phyloP scores from a whole-genome alignment of 1,284 basidiomycete species.

The Apiotrichum gracile region DNA sequence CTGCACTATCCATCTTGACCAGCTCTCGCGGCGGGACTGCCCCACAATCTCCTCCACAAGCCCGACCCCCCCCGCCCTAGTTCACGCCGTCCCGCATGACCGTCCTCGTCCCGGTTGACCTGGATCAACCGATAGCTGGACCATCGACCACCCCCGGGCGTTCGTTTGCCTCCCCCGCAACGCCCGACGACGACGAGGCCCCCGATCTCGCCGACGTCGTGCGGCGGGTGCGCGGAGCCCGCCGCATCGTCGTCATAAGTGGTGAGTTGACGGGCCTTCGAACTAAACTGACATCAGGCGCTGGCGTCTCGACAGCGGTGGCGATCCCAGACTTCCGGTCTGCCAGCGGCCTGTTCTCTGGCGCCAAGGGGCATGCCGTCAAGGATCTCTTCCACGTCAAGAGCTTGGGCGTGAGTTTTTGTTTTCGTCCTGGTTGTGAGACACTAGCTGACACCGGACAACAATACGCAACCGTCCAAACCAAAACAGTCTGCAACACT shows the following conservation, averaged over 20 bases:
- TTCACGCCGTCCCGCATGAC: not conserved
- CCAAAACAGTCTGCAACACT: slow-evolving; percentile 49
- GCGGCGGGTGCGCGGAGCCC: slow-evolving; percentile 63
- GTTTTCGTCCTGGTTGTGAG: not conserved
- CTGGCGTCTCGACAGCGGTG: slow-evolving; percentile 83
- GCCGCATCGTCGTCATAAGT: slow-evolving; percentile 75
- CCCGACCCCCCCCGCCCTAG: not conserved
- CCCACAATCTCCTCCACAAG: not conserved
- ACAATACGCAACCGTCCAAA: not conserved
- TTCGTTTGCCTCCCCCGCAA: slow-evolving; percentile 4
- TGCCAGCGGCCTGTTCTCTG: slow-evolving; percentile 68
- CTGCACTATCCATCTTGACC: no score
- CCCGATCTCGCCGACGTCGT: slow-evolving; percentile 19
- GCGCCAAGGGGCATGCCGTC: slow-evolving; percentile 62
- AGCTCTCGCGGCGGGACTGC: no score
- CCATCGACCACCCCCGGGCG: not conserved
- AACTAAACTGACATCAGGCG: slow-evolving; percentile 50
- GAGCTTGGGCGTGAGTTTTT: slow-evolving; percentile 68
- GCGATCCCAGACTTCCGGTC: slow-evolving; percentile 92
- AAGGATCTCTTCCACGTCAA: slow-evolving; percentile 89
- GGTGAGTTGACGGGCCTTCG: slow-evolving; percentile 54
- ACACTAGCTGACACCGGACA: no score
- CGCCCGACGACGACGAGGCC: not conserved
- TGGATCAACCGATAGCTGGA: not conserved
- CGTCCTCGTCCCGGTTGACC: not conserved